Base-by-base conservation (phyloP, 768 basidiomycete genomes). In the Rhizopogon vulgaris region DNA sequence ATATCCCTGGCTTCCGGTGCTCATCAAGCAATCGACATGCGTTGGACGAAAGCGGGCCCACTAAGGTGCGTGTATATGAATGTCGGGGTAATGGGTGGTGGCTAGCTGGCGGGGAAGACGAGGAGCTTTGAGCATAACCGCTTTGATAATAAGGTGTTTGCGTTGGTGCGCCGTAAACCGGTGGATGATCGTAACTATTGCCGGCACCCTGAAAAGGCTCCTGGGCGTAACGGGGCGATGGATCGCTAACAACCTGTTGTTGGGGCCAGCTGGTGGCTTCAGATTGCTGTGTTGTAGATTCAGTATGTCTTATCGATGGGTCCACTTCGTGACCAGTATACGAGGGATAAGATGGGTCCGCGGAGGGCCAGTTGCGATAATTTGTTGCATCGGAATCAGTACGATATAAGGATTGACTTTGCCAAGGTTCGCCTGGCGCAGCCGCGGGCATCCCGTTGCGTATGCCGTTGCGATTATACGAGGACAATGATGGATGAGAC, bases 1-100 rank as follows among this genome's bases (percentile, higher is more conserved):
- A 97, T 56, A 96, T 86, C 6, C 94, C 94, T 47, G 81, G 78
- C 56, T 85, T 83, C 55, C 87, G 85, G 67, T 93, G 83, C 63
- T 92, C 89, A 64, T 95, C 93, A 52, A 82, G 71, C 47, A 96
- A 75, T 46, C 86, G 82, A 66, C 86, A 87, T 14, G 91, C 94
- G 64, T 90, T 90, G 28, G 91, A 83, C 15, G 87, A 87, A 14
- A 95, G 76, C 1, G 92, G 89, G 8, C 94, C 94, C 52, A 96
- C 90, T 6, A 96, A 80, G 1, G 93, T 94, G 48, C 92, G 80
- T 10, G 90, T 90, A 68, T 90, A 93, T 5, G 82, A 75, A 58
- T 87, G 78, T 51, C 83, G 76, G n/a, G 84, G 77, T 51, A 79
- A 68, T 49, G 82, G 73, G 38, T 75, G 70, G 37, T 71, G 59